Evolutionary conservation across 2,329 filamentous ascomycete species (phyloP), one percentile per base, ranked within the genome.

Genomic region (Neofusicoccum sp.): DNA sequence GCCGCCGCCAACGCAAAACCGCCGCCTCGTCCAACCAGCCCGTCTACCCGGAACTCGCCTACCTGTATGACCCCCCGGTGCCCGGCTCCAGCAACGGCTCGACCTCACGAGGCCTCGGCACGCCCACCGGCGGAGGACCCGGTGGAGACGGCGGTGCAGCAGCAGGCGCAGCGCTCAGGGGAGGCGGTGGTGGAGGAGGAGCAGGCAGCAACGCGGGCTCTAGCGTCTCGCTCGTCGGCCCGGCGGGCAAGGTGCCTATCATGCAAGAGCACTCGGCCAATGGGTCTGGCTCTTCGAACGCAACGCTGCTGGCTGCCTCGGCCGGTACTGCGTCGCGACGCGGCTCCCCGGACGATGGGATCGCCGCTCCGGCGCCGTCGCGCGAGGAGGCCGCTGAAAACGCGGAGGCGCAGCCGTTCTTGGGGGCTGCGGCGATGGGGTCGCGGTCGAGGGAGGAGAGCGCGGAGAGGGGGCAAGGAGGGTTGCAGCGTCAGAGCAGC

Each of bases 41-140:
- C 12, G 65, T 71, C 2, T 77, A 76, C 54, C 74, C 74, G 0
- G 69, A 74, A 56, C 59, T 70, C 6, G 73, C 72, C 6, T 75
- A 74, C 43, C 62, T 76, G 3, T 76, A 77, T 59, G 74, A 76
- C 59, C 71, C 75, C 12, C 62, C 62, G 28, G 56, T 64, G 2
- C 54, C 62, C 3, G 54, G 54, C 7, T 58, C 31, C 1, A 31
- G 14, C 6, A 36, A 47, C n/a, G 39, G 16, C 9, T 58, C 54
- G 22, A 22, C 22, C 22, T 2, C 52, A 33, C 34, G 31, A 33
- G 1, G 45, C 16, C 1, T 36, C 39, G 5, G 47, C 4, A 31
- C 16, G 45, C 41, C 56, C n/a, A 31, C 28, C 7, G 39, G 39
- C 28, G n/a, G 43, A 11, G 36, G 36, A 4, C 37, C 49, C 9